These are phyloP conservation scores for Schoenoplectus tabernaemontani DNA, from an alignment of 202 grass and related monocot species.

Conservation along the genomic window DNA sequence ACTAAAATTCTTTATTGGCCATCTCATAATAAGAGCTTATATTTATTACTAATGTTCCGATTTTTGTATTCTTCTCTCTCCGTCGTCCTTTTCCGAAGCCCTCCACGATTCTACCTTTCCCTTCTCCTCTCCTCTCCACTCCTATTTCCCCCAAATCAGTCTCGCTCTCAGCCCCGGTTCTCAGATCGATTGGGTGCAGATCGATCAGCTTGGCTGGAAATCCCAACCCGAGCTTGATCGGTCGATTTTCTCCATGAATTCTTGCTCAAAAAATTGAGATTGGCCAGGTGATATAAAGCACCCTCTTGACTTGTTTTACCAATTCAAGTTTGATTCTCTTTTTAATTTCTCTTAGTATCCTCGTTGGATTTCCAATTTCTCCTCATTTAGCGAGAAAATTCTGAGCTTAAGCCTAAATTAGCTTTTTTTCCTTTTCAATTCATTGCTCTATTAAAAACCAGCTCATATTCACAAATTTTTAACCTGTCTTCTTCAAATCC, in stretches of 20 bases:
- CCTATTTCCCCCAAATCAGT: background rate
- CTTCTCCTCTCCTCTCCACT: background rate
- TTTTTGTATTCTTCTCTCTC: slow-evolving; percentile 21
- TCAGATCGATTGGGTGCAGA: slow-evolving; percentile 13
- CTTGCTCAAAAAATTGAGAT: background rate
- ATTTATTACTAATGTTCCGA: background rate
- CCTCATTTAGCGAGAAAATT: slow-evolving; percentile 13
- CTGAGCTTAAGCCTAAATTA: slow-evolving; percentile 12
- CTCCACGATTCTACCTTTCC: slow-evolving; percentile 28
- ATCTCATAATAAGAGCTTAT: slow-evolving; percentile 8
- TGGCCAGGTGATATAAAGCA: slow-evolving; percentile 11
- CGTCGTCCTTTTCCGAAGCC: slow-evolving; percentile 19
- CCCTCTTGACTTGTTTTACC: slow-evolving; percentile 1
- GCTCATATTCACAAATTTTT: slow-evolving; percentile 14
- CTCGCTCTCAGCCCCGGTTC: slow-evolving; percentile 1
- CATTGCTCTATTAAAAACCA: slow-evolving; percentile 4
- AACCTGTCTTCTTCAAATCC: slow-evolving; percentile 10
- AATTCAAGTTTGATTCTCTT: slow-evolving; percentile 8
- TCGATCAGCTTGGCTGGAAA: background rate
- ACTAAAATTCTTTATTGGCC: slow-evolving; percentile 19
- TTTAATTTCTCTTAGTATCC: slow-evolving; percentile 3
- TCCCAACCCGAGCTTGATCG: background rate
- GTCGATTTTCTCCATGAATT: background rate
- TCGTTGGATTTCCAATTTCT: slow-evolving; percentile 23
- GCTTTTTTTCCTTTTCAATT: slow-evolving; percentile 13